Base-by-base conservation (phyloP, 2,329 filamentous ascomycete species). In the Podosphaera fusca region DNA sequence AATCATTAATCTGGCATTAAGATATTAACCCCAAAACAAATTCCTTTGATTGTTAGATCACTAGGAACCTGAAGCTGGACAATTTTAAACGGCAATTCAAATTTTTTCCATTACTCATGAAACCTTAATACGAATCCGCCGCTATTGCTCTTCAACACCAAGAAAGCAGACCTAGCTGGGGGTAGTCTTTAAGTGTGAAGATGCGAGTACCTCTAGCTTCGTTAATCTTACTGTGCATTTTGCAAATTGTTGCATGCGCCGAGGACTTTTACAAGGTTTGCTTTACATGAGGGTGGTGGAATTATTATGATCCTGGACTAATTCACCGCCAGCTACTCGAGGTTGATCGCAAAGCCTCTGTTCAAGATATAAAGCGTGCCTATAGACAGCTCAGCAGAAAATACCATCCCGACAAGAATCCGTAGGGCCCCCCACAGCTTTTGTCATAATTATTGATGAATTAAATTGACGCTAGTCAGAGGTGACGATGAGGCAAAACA, bases 361-460 rank as follows among this genome's bases (percentile, higher is more conserved):
- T 95, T 56, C 82, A 82, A 66, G 84, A 96, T 65, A 84, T 98
- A 68, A 98, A 98, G 71, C 85, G 85, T 51, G 89, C 92, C 30
- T 98, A 98, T 71, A 81, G 89, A 59, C 82, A 81, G 59, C 75
- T 98, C 9, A 94, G 86, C 73, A 96, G 96, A 71, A 94, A 94
- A 69, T 95, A 79, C 69, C 92, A 98, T 67, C 92, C 92, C 2
- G 92, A 98, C 71, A 98, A 98, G 78, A 96, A 96, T 65, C 88
- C 90, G 84, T 92, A 78, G 65, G 84, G 14, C 55, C 57, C 51
- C 53, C 55, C 10, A 12, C 49, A n/a, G 33, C 29, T 31, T 21
- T 51, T 45, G 8, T n/a, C 14, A 14, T 2, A 38, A 31, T 2
- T n/a, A 34, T 34, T 45, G 58, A 9, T 58, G 4, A 21, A 55